Conservation (phyloP, 257 asterid species). For the Solanum infundibuliforme region DNA sequence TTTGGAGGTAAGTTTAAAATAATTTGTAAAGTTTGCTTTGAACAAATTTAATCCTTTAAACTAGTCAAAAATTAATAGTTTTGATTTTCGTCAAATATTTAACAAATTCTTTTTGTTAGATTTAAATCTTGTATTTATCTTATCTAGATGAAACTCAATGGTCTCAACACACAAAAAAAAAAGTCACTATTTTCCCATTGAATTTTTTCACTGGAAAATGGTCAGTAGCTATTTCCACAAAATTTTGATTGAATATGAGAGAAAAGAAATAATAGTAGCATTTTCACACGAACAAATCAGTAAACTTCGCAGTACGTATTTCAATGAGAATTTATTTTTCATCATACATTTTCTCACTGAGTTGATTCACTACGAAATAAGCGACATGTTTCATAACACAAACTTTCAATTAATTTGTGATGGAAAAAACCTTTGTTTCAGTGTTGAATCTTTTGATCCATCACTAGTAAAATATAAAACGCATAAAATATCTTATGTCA, state of each 20-base stretch:
- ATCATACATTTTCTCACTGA: no score
- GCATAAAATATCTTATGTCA: not conserved
- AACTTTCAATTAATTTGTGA: not conserved
- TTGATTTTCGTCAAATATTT: not conserved
- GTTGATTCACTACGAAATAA: no score
- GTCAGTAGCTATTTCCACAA: not conserved
- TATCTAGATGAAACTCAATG: not conserved
- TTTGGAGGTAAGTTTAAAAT: not conserved
- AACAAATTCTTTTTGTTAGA: not conserved
- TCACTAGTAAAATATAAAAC: not conserved
- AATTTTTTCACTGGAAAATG: not conserved
- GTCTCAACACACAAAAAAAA: not conserved
- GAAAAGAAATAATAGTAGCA: no score
- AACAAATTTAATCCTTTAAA: not conserved
- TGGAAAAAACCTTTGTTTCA: not conserved
- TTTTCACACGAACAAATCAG: not conserved
- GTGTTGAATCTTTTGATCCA: no score
- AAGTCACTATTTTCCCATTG: not conserved
- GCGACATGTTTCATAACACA: not conserved
- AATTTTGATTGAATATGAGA: no score
- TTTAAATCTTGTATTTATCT: not conserved
- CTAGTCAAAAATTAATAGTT: not conserved
- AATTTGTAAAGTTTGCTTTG: not conserved
- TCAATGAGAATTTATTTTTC: no score
- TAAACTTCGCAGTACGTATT: not conserved